These are phyloP conservation scores for Hygrocybe punicea DNA, from an alignment of 768 basidiomycete species.

Conservation along the genomic window DNA sequence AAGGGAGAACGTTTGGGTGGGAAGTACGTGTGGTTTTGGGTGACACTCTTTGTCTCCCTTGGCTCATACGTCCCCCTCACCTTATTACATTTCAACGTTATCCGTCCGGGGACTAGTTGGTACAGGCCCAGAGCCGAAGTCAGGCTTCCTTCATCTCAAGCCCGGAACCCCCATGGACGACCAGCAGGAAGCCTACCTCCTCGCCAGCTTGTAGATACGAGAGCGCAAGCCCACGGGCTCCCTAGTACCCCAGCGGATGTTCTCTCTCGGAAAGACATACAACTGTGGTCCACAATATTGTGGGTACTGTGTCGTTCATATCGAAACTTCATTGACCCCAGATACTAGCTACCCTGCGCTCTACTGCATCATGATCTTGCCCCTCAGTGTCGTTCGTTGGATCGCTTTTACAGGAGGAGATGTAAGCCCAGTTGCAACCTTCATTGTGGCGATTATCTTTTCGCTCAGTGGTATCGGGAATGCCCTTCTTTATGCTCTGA, in stretches of 20 bases:
- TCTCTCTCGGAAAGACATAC: neutral
- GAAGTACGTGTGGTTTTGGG: constrained; percentile 8
- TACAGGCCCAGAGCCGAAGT: neutral
- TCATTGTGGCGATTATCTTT: constrained; percentile 3
- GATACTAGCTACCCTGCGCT: constrained; percentile 1
- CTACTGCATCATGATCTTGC: constrained; percentile 5
- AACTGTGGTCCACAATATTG: constrained; percentile 1
- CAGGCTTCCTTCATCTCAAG: neutral
- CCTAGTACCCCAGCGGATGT: neutral
- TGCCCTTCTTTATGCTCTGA: neutral
- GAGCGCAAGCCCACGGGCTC: neutral
- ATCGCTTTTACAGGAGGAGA: neutral
- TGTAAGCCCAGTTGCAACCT: neutral
- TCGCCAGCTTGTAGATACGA: too few species aligned
- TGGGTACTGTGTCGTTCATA: neutral
- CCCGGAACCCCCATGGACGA: neutral
- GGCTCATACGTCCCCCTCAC: neutral
- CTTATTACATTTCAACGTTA: neutral
- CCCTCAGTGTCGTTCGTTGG: constrained; percentile 5
- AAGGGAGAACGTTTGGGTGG: neutral
- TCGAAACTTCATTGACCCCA: neutral
- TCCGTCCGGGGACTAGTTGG: neutral
- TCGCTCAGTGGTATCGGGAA: constrained; percentile 4
- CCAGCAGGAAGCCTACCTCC: neutral
- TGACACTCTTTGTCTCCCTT: constrained; percentile 2